These are phyloP conservation scores for Triticum timopheevii DNA, from an alignment of 176 grass and related monocot species.

Conservation along the genomic window DNA sequence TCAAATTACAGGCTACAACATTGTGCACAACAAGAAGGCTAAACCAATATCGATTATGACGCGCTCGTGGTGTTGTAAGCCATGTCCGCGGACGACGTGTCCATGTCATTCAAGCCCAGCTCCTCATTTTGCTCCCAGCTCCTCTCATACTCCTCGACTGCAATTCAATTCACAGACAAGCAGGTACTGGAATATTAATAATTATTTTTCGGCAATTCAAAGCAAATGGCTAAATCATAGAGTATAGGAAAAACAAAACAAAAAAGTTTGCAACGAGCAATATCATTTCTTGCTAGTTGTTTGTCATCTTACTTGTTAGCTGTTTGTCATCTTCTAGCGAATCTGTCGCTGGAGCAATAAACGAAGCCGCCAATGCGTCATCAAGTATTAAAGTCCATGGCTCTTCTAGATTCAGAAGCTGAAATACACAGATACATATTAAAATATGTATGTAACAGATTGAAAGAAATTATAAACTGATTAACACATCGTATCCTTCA, in stretches of 20 bases:
- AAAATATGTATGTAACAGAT: background rate
- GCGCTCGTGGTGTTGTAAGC: constrained; percentile 55
- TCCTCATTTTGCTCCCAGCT: constrained; percentile 95
- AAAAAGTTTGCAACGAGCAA: background rate
- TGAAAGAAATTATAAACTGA: background rate
- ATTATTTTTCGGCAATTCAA: background rate
- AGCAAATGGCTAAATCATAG: background rate
- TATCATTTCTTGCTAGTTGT: no score
- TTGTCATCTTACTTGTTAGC: constrained; percentile 49
- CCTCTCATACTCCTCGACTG: constrained; percentile 88
- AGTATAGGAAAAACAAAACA: background rate
- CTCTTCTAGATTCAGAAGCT: constrained; percentile 82
- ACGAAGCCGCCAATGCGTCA: constrained; percentile 83
- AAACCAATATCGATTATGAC: background rate
- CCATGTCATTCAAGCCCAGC: constrained; percentile 94
- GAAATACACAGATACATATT: constrained; percentile 23
- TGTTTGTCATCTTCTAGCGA: constrained; percentile 70
- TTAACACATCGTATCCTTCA: background rate
- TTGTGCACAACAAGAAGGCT: background rate
- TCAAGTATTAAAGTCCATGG: constrained; percentile 87
- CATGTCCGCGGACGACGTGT: constrained; percentile 73
- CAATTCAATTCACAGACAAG: constrained; percentile 30
- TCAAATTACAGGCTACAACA: constrained; percentile 15
- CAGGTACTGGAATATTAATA: background rate
- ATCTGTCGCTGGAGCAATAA: constrained; percentile 77